Evolutionary conservation across 306 rosid genomes (phyloP).

Genomic region (Medicago truncatula): MtrunA17r5.0-ANR NC_053042.1:55524001-55524500

Average conservation of each 20-base stretch:
- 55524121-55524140: not conserved
- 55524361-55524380: not conserved
- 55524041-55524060: slow-evolving; percentile 2
- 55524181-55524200: not conserved
- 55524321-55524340: not conserved
- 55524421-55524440: not conserved
- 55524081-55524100: slow-evolving; percentile 7
- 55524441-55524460: not conserved
- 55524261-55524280: not conserved
- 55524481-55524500: not conserved
- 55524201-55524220: not conserved
- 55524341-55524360: not conserved
- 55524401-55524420: not conserved
- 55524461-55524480: not conserved
- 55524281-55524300: not conserved
- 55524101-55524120: slow-evolving; percentile 22
- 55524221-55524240: not conserved
- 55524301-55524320: not conserved
- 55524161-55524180: not conserved
- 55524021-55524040: not conserved
- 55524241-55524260: not conserved
- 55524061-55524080: slow-evolving; percentile 1
- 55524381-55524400: not conserved
- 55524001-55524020: not conserved
- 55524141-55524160: not conserved